Conservation (phyloP, 768 basidiomycete species). For the Myochromella boudieri region DNA sequence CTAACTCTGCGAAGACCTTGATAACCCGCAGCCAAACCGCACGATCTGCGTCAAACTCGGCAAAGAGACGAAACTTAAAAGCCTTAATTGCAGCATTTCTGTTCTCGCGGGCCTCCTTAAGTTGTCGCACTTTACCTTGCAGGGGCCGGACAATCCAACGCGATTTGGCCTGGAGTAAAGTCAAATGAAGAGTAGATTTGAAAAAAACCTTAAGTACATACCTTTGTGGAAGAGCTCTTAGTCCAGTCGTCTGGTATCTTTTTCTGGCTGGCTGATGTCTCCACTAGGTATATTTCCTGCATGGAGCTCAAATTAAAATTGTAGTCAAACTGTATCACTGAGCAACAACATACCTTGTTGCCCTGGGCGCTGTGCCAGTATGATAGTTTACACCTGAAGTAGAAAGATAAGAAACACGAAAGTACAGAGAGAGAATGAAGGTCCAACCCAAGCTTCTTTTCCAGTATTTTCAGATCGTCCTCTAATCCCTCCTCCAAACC, state of each 20-base stretch:
- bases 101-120: slow-evolving; percentile 94
- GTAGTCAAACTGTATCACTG: no score
- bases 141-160: slow-evolving; percentile 82
- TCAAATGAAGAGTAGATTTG: not conserved
- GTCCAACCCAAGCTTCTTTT: slow-evolving; percentile 65
- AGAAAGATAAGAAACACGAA: slow-evolving; percentile 1
- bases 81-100: slow-evolving; percentile 76
- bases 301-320: not conserved
- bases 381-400: slow-evolving; percentile 30
- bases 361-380: slow-evolving; percentile 70
- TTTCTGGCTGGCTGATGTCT: slow-evolving; percentile 59
- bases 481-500: slow-evolving; percentile 73
- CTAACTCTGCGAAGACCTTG: slow-evolving; percentile 90
- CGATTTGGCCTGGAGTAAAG: slow-evolving; percentile 50
- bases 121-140: slow-evolving; percentile 64
- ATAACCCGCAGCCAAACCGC: slow-evolving; percentile 81
- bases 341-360: slow-evolving; percentile 58
- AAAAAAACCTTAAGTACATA: slow-evolving; percentile 24
- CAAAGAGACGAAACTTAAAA: slow-evolving; percentile 78
- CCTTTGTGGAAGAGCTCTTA: slow-evolving; percentile 81
- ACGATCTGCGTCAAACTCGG: slow-evolving; percentile 81
- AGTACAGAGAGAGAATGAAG: slow-evolving; percentile 5
- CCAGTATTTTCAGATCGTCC: slow-evolving; percentile 60
- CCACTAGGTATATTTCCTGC: slow-evolving; percentile 89
- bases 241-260: slow-evolving; percentile 83